phyloP scores from a whole-genome alignment of 371 early-diverging fungal species.

The Gilbertella persicaria region DNA sequence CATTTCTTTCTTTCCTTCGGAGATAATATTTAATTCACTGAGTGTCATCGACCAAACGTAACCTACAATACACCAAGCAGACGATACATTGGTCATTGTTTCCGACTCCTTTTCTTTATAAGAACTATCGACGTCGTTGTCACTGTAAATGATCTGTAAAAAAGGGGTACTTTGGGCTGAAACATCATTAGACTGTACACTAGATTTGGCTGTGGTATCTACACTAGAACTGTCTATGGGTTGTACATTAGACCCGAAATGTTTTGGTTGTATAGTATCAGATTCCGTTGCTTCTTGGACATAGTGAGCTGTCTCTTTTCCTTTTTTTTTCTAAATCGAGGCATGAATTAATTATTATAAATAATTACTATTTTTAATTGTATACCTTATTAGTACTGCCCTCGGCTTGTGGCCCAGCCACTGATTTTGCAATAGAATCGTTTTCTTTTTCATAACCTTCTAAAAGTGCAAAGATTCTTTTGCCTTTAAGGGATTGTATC shows the following conservation, averaged over 20 bases:
- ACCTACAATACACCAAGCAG: slow-evolving; percentile 14
- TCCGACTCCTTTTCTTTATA: slow-evolving; percentile 16
- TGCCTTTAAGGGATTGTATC: slow-evolving; percentile 18
- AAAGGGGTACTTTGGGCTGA: slow-evolving; percentile 17
- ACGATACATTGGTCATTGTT: slow-evolving; percentile 7
- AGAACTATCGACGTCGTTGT: slow-evolving; percentile 13
- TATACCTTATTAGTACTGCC: slow-evolving; percentile 18
- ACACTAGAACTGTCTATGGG: slow-evolving; percentile 20
- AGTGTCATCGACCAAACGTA: slow-evolving; percentile 15
- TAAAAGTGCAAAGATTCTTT: slow-evolving; percentile 20
- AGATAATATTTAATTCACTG: slow-evolving; percentile 18
- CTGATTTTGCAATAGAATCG: slow-evolving; percentile 18
- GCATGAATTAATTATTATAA: slow-evolving; percentile 16
- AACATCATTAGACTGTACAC: slow-evolving; percentile 16
- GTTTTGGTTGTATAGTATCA: slow-evolving; percentile 15
- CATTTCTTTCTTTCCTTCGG: slow-evolving; percentile 20
- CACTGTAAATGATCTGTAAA: slow-evolving; percentile 13
- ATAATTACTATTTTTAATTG: slow-evolving; percentile 17
- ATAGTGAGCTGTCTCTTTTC: slow-evolving; percentile 17
- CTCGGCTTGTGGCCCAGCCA: slow-evolving; percentile 16
- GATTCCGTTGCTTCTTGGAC: slow-evolving; percentile 17
- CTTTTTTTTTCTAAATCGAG: slow-evolving; percentile 20
- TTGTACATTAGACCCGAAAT: slow-evolving; percentile 19
- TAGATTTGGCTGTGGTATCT: slow-evolving; percentile 16
- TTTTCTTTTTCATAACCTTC: slow-evolving; percentile 19